Evolutionary conservation across 2,329 filamentous ascomycete species (phyloP), one percentile per base, ranked within the genome.

Genomic region (Akanthomyces muscarius): DNA sequence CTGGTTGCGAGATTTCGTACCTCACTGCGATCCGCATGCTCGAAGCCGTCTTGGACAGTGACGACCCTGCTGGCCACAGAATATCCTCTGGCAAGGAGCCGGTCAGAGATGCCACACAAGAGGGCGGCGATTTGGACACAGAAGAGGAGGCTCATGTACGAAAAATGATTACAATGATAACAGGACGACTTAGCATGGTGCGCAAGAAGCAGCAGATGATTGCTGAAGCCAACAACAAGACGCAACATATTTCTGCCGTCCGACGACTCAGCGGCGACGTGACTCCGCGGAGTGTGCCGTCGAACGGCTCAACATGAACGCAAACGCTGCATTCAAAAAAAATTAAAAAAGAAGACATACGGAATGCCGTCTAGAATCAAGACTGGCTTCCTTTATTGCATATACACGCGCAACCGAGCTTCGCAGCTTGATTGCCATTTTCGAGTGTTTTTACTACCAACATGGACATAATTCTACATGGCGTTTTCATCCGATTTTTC

Each of bases 11-110:
- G 72, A 87, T 97, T 30, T 93, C 92, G 21, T 99, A 99, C 72
- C 84, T 91, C 61, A 98, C 95, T 0, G 93, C 95, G 0, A 92
- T 98, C 67, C 86, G 91, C 66, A 95, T 99, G 89, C 83, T 98
- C 16, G 94, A 99, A 77, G 95, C 94, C 18, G 91, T 99, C 3
- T 78, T 99, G 63, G 95, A 99, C 69, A 89, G 84, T 53, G 92
- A 87, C 30, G 84, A 85, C 44, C 65, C 77, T 71, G 74, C 63
- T 67, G 73, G 62, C 21, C 71, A 68, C 64, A 74, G 66, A 61
- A 63, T 74, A 18, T 66, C 70, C 11, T 75, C 78, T 54, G 75
- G 78, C 47, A 78, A 76, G 69, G 75, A 80, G 64, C 68, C 73
- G 69, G 73, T 75, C 69, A 75, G 75, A 70, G 80, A 79, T 65